Evolutionary conservation across 1,139 yeast genomes (phyloP).

Genomic region (Debaryomyces nepalensis): DNA sequence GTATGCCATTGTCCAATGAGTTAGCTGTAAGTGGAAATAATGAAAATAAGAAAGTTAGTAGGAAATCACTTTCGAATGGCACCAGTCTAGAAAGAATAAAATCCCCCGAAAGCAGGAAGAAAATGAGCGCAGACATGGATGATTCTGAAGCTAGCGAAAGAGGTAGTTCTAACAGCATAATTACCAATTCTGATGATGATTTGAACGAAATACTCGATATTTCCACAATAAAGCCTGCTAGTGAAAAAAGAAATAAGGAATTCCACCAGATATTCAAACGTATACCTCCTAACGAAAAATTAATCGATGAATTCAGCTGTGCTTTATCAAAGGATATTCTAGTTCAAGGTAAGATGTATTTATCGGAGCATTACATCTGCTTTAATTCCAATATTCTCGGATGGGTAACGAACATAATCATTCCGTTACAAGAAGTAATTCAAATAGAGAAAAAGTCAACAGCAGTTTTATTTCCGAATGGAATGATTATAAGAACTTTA

Average conservation of each 20-base stretch:
- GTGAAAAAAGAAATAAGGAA: constrained; percentile 57
- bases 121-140: constrained; percentile 3
- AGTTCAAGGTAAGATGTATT: constrained; percentile 71
- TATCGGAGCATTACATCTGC: constrained; percentile 62
- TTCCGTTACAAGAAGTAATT: constrained; percentile 71
- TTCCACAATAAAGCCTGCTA: constrained; percentile 33
- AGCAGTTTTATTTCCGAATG: constrained; percentile 76
- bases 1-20: constrained; percentile 20
- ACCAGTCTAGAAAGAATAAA: constrained; percentile 17
- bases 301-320: constrained; percentile 71
- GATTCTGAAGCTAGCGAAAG: constrained; percentile 9
- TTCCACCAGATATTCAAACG: constrained; percentile 66
- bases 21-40: constrained; percentile 21
- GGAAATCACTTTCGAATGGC: constrained; percentile 24
- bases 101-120: constrained; percentile 10
- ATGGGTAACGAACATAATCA: constrained; percentile 68
- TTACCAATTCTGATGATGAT: constrained; percentile 19
- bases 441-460: constrained; percentile 74
- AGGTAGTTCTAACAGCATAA: too few relatives aligned
- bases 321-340: constrained; percentile 73
- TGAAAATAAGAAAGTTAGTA: constrained; percentile 26
- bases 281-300: constrained; percentile 54
- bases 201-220: constrained; percentile 25
- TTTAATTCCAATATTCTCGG: constrained; percentile 78
- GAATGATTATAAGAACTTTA: constrained; percentile 69